Evolutionary conservation across 108 stramenopile species (phyloP), one percentile per base, ranked within the genome.

Genomic region (Cyclotella sp.): DNA sequence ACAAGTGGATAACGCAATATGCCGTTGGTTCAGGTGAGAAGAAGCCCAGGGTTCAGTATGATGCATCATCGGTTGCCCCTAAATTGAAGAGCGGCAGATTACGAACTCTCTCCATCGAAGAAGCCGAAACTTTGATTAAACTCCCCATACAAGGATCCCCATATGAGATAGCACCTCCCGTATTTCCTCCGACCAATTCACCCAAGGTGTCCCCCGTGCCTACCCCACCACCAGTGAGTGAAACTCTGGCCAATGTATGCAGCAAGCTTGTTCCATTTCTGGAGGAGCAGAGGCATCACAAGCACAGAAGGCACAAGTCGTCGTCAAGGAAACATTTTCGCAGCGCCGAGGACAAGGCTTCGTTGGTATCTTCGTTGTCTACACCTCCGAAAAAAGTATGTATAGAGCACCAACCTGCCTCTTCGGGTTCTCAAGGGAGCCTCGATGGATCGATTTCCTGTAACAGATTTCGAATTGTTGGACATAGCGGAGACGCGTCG

Each of bases 1-100:
- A 90, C 53, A 73, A 77, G 24, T 95, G 94, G 94, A 88, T 95
- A 34, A 75, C 61, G 18, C 57, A 72, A n/a, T 61, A 72, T 60
- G 43, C 68, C 22, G 43, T 47, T 72, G 42, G 58, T 9, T 43
- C 47, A 59, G 65, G 67, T 18, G 53, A 63, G 13, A 28, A 66
- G 29, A 51, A 49, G 45, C n/a, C 62, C 42, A 63, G 28, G 39
- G 59, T 26, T 15, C 18, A 21, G 0, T 21, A 70, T 55, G 68
- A 46, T 30, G 51, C 61, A 39, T 39, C 68, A 24, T 34, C 34
- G 27, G 22, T 61, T 70, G 54, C 68, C 15, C 14, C 64, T 24
- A 29, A 9, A 0, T 63, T 68, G 5, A 70, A 43, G 59, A 51
- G 19, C 30, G 64, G 69, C 28, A 79, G 76, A 46, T 68, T 47